Evolutionary conservation across 2,329 filamentous ascomycete species (phyloP), one percentile per base, ranked within the genome.

Genomic region (Sordariomycetes sp.): DNA sequence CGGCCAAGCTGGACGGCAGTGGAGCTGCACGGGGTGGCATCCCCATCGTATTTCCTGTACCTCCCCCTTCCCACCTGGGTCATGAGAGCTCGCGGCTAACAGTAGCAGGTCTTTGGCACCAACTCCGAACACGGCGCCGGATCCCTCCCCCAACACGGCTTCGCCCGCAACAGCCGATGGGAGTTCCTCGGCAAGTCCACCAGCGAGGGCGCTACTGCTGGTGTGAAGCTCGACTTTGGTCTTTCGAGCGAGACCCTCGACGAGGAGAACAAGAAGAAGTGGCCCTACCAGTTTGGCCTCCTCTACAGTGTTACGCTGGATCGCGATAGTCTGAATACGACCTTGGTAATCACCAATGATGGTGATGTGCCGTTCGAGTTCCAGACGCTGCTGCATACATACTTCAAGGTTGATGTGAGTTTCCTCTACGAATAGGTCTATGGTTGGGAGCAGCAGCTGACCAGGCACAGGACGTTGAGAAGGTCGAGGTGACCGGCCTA

Each of bases 191-290:
- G 88, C 52, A 93, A 90, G 63, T 86, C 81, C 28, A 63, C 64
- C 34, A 64, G 61, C 44, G 63, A 66, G 54, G 46, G 60, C 57
- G 39, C 61, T 58, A 46, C 41, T 72, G 77, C 50, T 25, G 80
- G 79, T 32, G 80, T 96, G 44, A 95, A 94, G 70, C 79, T 98
- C 40, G 92, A 98, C 64, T 96, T 98, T 58, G 92, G 90, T 19
- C 78, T 98, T 23, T 86, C 82, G 33, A 73, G 77, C 19, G 69
- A 73, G 33, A 82, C 80, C 51, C 66, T 96, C 37, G 73, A 72
- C 44, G 76, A 80, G 1, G 72, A 79, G 28, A 72, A 74, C 45
- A 76, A 74, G 52, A 72, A 74, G 47, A 72, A 79, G 17, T 98
- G 92, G 92, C 81, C 84, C 3, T 82, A 82, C 53, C 78, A 83